Conservation (phyloP, 805 yeast genomes). For the Isabelozyma rhagii region DNA sequence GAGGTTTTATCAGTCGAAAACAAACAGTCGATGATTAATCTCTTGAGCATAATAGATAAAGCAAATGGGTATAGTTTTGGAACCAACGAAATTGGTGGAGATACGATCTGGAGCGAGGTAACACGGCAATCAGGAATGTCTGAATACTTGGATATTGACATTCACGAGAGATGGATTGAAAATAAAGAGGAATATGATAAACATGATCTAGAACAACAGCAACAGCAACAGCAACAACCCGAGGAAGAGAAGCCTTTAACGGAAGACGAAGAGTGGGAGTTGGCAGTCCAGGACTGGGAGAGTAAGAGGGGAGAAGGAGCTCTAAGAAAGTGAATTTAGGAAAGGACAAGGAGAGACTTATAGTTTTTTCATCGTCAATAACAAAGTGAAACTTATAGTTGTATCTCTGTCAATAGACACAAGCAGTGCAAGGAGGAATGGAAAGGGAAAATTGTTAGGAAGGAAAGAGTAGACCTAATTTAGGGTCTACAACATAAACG, state of each 20-base stretch:
- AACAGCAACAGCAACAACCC: constrained; percentile 11
- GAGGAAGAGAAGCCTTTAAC: constrained; percentile 35
- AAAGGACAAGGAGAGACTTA: no score
- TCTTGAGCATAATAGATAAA: constrained; percentile 76
- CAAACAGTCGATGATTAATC: constrained; percentile 83
- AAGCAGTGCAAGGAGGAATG: not conserved
- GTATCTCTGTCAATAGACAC: no score
- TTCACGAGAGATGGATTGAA: constrained; percentile 95
- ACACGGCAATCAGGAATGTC: constrained; percentile 69
- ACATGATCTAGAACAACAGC: constrained; percentile 41
- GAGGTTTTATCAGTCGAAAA: constrained; percentile 91
- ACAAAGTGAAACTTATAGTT: no score
- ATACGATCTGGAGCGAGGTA: constrained; percentile 95
- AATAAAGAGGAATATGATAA: constrained; percentile 75
- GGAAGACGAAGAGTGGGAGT: constrained; percentile 72
- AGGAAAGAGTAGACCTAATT: not conserved
- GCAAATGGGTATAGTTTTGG: constrained; percentile 95
- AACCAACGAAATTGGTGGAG: constrained; percentile 93
- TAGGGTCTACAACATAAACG: not conserved
- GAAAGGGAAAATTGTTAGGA: not conserved
- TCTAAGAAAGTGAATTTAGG: not conserved
- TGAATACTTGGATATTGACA: constrained; percentile 54
- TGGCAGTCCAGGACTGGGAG: constrained; percentile 29
- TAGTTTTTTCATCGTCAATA: no score
- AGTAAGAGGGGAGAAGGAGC: constrained; percentile 10